Evolutionary conservation across 1,284 basidiomycete genomes (phyloP).

Genomic region (Neonothopanus nambi): DNA sequence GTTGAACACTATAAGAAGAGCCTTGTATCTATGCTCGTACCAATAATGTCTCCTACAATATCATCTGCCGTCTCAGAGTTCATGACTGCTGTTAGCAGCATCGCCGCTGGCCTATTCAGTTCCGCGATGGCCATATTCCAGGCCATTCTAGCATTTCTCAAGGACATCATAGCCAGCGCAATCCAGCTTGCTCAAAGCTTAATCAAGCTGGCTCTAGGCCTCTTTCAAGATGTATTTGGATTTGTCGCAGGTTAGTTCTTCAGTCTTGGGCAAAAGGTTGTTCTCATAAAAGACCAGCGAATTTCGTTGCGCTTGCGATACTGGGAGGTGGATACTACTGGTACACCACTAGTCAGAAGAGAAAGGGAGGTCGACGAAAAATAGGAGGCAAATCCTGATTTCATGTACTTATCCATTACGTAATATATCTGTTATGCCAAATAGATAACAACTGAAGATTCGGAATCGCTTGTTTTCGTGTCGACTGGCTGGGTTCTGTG

Average conservation of each 20-base stretch:
- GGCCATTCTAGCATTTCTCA: conserved; percentile 44
- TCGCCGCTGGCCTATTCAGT: conserved; percentile 41
- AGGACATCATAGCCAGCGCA: conserved; percentile 35
- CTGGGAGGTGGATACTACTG: conserved; percentile 48
- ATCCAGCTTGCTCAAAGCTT: conserved; percentile 42
- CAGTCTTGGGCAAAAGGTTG: neutral
- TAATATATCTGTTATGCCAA: neutral
- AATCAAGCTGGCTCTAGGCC: conserved; percentile 38
- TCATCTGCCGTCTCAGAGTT: conserved; percentile 42
- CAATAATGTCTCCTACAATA: conserved; percentile 35
- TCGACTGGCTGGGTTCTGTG: neutral
- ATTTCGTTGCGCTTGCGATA: conserved; percentile 45
- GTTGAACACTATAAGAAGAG: neutral
- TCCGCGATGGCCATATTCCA: conserved; percentile 48
- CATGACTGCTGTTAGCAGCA: conserved; percentile 38
- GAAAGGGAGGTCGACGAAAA: too few relatives aligned
- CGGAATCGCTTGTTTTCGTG: neutral
- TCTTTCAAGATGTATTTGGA: conserved; percentile 47
- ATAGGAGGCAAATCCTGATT: conserved; percentile 8
- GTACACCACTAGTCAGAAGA: conserved; percentile 36
- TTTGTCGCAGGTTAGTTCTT: conserved; percentile 45
- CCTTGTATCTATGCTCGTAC: neutral
- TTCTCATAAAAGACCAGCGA: conserved; percentile 34
- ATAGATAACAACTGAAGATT: neutral
- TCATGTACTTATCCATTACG: neutral